A percentile compares a stretch with the other conserved stretches of the same genome.
Conservation (phyloP, 169 alveolate species). For the Perkinsus olseni region DNA sequence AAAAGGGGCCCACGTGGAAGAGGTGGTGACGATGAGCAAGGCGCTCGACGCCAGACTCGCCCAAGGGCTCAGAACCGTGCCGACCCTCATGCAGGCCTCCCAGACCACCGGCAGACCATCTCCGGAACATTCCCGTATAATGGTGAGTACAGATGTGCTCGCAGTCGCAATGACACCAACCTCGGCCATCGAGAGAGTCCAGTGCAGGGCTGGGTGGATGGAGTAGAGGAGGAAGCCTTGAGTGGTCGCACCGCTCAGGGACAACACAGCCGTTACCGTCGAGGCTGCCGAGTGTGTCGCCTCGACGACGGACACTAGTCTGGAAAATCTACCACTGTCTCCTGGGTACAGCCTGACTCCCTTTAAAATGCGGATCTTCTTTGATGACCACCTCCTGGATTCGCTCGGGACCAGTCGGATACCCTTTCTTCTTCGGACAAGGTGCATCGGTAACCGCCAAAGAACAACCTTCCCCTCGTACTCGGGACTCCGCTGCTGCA, state of each 20-base stretch:
- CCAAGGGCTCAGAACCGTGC: not conserved
- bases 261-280: not conserved
- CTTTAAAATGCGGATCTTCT: not conserved
- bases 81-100: not conserved
- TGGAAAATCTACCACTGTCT: not conserved
- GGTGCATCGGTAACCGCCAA: no score
- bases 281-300: not conserved
- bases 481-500: no score
- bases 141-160: not conserved
- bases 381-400: no score
- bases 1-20: not conserved
- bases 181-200: not conserved
- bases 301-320: not conserved
- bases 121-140: not conserved
- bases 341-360: not conserved
- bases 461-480: no score
- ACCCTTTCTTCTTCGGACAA: no score
- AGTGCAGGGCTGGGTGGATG: not conserved
- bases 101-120: not conserved
- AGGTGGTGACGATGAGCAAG: not conserved
- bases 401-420: no score
- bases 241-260: not conserved
- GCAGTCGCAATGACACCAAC: not conserved
- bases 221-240: not conserved
- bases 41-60: not conserved